Percentiles rank a stretch among this genome's conserved stretches.
Conservation (phyloP, 2,329 filamentous ascomycete genomes). For the Neoascochyta sp. region DNA sequence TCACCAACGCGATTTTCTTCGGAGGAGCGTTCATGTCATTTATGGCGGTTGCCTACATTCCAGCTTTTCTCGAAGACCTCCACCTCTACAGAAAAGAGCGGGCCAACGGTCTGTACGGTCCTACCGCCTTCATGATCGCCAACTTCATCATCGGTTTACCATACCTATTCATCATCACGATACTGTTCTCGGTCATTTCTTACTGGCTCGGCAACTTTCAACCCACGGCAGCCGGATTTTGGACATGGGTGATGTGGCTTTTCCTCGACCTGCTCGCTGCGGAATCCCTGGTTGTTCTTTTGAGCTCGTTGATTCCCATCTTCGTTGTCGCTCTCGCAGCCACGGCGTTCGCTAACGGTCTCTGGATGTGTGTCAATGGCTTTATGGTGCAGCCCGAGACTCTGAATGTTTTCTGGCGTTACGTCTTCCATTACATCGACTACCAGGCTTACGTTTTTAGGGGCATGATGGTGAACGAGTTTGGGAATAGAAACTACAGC, state of each 20-base stretch:
- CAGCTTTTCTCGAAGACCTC: slow-evolving; percentile 76
- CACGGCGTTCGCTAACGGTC: slow-evolving; percentile 79
- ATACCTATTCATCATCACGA: slow-evolving; percentile 72
- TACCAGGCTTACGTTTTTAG: slow-evolving; percentile 85
- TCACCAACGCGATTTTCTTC: slow-evolving; percentile 72
- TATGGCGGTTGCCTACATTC: slow-evolving; percentile 72
- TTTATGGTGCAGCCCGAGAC: slow-evolving; percentile 71
- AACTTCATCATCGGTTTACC: slow-evolving; percentile 82
- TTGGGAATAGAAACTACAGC: slow-evolving; percentile 59
- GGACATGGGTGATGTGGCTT: slow-evolving; percentile 76
- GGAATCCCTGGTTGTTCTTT: slow-evolving; percentile 75
- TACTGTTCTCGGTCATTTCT: slow-evolving; percentile 70
- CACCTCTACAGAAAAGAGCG: slow-evolving; percentile 71
- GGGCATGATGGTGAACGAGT: slow-evolving; percentile 93
- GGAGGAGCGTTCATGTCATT: slow-evolving; percentile 52
- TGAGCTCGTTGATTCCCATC: slow-evolving; percentile 68
- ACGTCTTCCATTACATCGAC: slow-evolving; percentile 85
- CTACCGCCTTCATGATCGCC: slow-evolving; percentile 66
- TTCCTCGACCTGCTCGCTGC: slow-evolving; percentile 81
- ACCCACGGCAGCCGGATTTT: slow-evolving; percentile 63
- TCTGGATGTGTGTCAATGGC: slow-evolving; percentile 85
- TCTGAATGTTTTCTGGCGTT: slow-evolving; percentile 80
- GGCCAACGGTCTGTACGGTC: slow-evolving; percentile 75
- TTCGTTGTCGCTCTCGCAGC: slow-evolving; percentile 78
- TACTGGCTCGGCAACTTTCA: slow-evolving; percentile 81